Conservation (phyloP, 495 filamentous ascomycete genomes). For the Penicillium silybi region DNA sequence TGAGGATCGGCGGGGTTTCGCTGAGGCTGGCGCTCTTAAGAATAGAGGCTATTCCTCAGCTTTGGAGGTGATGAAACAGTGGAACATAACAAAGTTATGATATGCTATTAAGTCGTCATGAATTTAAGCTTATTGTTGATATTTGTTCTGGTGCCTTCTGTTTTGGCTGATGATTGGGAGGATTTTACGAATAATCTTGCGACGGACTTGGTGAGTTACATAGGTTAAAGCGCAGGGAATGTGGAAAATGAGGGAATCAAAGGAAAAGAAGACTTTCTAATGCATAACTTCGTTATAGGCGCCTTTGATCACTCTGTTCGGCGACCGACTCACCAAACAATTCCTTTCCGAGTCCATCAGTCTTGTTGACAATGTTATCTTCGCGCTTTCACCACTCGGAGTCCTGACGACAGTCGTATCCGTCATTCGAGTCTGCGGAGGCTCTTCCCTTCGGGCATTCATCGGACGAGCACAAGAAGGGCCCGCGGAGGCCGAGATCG, state of each 20-base stretch:
- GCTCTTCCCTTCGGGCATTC: slow-evolving; percentile 47
- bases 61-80: not conserved
- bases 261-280: not conserved
- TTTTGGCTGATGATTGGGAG: slow-evolving; percentile 35
- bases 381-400: slow-evolving; percentile 52
- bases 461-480: slow-evolving; percentile 49
- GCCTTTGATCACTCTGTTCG: slow-evolving; percentile 52
- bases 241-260: too few relatives aligned
- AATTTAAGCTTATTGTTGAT: slow-evolving; percentile 11
- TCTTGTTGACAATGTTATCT: slow-evolving; percentile 49
- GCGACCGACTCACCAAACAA: slow-evolving; percentile 54
- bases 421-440: slow-evolving; percentile 51
- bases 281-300: slow-evolving; percentile 19
- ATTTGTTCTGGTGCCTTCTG: slow-evolving; percentile 14
- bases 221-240: too few relatives aligned
- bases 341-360: slow-evolving; percentile 52
- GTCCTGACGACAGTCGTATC: slow-evolving; percentile 52
- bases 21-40: slow-evolving; percentile 1
- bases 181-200: slow-evolving; percentile 53
- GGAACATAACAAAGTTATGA: not conserved
- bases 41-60: not conserved
- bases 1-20: not conserved
- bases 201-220: slow-evolving; percentile 37
- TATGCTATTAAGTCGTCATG: slow-evolving; percentile 4
- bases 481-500: slow-evolving; percentile 36